Conservation (phyloP, 306 rosid genomes). For the Chamaecrista fasciculata region DNA sequence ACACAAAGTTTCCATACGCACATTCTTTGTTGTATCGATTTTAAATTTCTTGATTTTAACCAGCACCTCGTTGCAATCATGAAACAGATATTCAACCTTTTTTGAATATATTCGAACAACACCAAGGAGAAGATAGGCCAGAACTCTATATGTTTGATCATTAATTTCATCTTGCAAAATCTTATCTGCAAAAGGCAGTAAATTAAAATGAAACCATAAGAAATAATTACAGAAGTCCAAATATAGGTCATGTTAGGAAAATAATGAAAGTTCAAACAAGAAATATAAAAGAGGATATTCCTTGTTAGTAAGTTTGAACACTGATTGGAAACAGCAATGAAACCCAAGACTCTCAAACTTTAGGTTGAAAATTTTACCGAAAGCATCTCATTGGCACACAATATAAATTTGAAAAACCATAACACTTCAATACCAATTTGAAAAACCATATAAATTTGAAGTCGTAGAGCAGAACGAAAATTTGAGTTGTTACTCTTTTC, state of each 20-base stretch:
- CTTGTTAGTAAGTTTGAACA: background rate
- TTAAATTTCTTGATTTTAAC: conserved; percentile 47
- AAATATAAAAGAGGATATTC: background rate
- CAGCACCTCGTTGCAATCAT: conserved; percentile 53
- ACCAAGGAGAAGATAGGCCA: conserved; percentile 73
- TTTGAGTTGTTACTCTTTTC: background rate
- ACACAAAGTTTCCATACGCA: conserved; percentile 20
- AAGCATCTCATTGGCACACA: background rate
- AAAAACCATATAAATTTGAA: background rate
- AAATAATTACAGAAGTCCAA: background rate
- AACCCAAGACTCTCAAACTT: background rate
- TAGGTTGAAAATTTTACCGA: background rate
- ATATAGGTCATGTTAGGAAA: background rate
- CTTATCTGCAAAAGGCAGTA: conserved; percentile 40
- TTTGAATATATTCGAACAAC: conserved; percentile 60
- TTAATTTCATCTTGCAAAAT: conserved; percentile 51
- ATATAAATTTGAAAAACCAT: background rate
- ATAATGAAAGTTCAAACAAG: background rate
- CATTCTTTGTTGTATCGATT: conserved; percentile 32
- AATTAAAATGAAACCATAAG: background rate
- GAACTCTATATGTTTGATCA: conserved; percentile 45
- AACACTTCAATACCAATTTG: background rate
- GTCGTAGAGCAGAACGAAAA: background rate
- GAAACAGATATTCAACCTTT: conserved; percentile 55
- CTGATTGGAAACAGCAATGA: background rate